phyloP scores from a whole-genome alignment of 2,329 filamentous ascomycete species.

The Talaromyces sp. region DNA sequence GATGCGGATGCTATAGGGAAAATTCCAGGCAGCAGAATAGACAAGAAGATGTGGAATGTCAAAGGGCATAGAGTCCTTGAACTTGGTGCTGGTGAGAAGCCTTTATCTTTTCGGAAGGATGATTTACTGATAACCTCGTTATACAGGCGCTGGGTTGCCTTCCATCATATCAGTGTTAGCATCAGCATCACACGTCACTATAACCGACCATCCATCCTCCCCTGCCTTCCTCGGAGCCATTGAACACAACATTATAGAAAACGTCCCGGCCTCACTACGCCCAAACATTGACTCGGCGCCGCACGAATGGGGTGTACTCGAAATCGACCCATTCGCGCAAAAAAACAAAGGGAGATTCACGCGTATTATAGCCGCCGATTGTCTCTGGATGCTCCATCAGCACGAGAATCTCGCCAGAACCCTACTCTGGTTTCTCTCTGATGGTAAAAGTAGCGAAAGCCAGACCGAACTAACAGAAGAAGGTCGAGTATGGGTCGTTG shows the following conservation, averaged over 20 bases:
- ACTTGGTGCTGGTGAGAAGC: slow-evolving; percentile 56
- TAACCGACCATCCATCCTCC: slow-evolving; percentile 51
- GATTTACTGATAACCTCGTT: not conserved
- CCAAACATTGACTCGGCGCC: slow-evolving; percentile 38
- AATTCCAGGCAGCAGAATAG: not conserved
- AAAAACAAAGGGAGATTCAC: slow-evolving; percentile 43
- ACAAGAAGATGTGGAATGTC: slow-evolving; percentile 39
- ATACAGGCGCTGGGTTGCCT: slow-evolving; percentile 40
- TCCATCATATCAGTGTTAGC: slow-evolving; percentile 38
- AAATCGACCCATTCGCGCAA: slow-evolving; percentile 37
- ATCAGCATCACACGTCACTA: slow-evolving; percentile 39
- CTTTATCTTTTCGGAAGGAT: not conserved
- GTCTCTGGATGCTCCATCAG: slow-evolving; percentile 58
- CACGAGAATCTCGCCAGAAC: slow-evolving; percentile 55
- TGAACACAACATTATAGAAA: slow-evolving; percentile 46
- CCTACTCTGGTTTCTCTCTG: slow-evolving; percentile 53
- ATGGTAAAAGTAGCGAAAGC: slow-evolving; percentile 25
- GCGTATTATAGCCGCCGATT: slow-evolving; percentile 58
- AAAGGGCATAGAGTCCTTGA: slow-evolving; percentile 54
- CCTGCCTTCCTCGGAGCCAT: slow-evolving; percentile 42
- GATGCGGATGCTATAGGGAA: slow-evolving; percentile 22
- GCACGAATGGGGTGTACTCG: slow-evolving; percentile 53
- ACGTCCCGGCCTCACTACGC: slow-evolving; percentile 34
- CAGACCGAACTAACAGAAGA: slow-evolving; percentile 8
- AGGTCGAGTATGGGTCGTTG: slow-evolving; percentile 49